phyloP scores from a whole-genome alignment of 225 moss, liverwort and hornwort genomes.

The Rhytidiadelphus loreus region DNA sequence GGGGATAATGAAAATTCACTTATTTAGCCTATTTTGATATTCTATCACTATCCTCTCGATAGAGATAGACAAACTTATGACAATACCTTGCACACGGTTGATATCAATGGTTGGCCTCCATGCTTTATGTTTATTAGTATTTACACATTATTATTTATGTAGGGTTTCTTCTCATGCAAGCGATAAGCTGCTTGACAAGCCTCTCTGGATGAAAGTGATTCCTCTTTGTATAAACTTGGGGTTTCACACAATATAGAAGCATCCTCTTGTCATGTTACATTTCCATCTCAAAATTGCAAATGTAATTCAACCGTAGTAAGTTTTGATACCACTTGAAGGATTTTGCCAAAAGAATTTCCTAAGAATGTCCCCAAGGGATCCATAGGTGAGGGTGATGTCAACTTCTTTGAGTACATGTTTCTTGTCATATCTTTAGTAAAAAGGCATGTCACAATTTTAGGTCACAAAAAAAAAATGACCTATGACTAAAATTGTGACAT shows the following conservation, averaged over 20 bases:
- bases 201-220: background rate
- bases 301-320: background rate
- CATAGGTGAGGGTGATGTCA: background rate
- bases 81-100: accelerated
- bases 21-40: background rate
- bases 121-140: background rate
- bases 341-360: background rate
- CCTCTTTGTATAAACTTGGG: background rate
- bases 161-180: background rate
- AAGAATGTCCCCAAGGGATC: background rate
- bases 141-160: background rate
- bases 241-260: background rate
- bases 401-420: background rate
- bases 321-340: background rate
- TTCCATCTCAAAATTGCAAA: background rate
- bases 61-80: background rate
- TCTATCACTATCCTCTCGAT: background rate
- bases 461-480: background rate
- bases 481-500: background rate
- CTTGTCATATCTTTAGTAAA: too few relatives aligned
- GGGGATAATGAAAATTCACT: accelerated
- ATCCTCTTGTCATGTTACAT: background rate
- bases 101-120: background rate
- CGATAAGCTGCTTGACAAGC: background rate
- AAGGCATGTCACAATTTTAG: background rate